Evolutionary conservation across 345 rosid species (phyloP).

Genomic region (Streptanthus diversifolius): DNA sequence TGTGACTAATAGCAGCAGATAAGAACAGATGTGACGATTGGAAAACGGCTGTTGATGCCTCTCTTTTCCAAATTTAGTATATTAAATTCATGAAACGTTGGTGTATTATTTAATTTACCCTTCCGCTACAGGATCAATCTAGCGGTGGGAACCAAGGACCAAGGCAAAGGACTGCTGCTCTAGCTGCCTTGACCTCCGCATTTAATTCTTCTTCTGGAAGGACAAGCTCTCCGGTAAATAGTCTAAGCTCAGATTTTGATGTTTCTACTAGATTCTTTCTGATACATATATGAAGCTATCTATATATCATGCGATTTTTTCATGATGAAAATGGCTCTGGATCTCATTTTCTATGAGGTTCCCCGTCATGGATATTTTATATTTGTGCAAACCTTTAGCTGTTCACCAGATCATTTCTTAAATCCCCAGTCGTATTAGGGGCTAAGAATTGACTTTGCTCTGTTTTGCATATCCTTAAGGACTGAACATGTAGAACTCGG

Average conservation of each 20-base stretch:
- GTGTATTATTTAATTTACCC: background rate
- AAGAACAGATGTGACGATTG: background rate
- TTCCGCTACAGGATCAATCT: conserved; percentile 27
- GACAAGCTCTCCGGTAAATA: conserved; percentile 49
- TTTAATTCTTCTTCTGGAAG: conserved; percentile 64
- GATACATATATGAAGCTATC: background rate
- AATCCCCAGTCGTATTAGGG: background rate
- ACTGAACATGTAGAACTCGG: background rate
- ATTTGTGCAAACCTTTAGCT: background rate
- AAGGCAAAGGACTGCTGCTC: conserved; percentile 96
- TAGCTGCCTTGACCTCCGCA: conserved; percentile 90
- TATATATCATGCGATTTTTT: background rate
- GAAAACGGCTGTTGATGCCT: background rate
- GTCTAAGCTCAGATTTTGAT: background rate
- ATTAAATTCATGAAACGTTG: background rate
- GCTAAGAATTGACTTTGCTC: background rate
- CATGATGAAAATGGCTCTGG: background rate
- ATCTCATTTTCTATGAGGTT: background rate
- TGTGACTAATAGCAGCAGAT: background rate
- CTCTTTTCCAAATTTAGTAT: background rate
- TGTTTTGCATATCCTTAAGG: background rate
- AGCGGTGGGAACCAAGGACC: conserved; percentile 75
- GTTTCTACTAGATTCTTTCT: background rate
- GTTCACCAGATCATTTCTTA: background rate
- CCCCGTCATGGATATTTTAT: background rate